Evolutionary conservation across 768 basidiomycete genomes (phyloP).

Genomic region (Cystofilobasidium bisporidii): DNA sequence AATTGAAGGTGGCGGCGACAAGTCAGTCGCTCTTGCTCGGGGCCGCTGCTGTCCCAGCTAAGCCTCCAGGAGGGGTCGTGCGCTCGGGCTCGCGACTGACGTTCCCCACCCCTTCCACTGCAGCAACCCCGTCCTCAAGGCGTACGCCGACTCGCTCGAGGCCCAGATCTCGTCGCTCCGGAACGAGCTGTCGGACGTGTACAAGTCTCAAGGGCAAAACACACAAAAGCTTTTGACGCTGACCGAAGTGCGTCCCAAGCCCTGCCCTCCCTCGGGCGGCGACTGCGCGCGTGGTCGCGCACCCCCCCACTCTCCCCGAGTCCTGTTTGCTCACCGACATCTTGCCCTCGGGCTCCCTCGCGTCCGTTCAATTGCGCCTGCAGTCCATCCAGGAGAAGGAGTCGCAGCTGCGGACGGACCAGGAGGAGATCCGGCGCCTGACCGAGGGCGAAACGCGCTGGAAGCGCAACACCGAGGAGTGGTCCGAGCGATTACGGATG

Average conservation of each 20-base stretch:
- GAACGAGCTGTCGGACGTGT: conserved; percentile 84
- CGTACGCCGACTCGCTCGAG: conserved; percentile 84
- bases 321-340: too few relatives aligned
- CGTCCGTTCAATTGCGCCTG: too few relatives aligned
- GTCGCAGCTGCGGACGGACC: conserved; percentile 68
- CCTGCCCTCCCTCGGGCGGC: background rate
- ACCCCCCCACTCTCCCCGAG: too few relatives aligned
- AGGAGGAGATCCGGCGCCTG: conserved; percentile 66
- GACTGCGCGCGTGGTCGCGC: background rate
- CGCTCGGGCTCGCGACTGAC: conserved; percentile 39
- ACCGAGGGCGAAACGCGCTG: conserved; percentile 61
- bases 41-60: too few relatives aligned
- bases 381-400: conserved; percentile 80
- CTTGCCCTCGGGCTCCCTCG: too few relatives aligned
- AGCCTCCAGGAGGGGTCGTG: too few relatives aligned
- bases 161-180: conserved; percentile 84
- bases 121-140: conserved; percentile 74
- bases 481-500: conserved; percentile 49
- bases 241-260: conserved; percentile 53
- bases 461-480: conserved; percentile 70
- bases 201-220: conserved; percentile 93
- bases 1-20: conserved; percentile 33
- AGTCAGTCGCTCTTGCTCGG: too few relatives aligned
- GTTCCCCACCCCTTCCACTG: background rate
- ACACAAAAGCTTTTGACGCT: conserved; percentile 83